A percentile compares a stretch with the other conserved stretches of the same genome.
phyloP scores from a whole-genome alignment of 768 basidiomycete species.

The Guyanaporus albipodus region DNA sequence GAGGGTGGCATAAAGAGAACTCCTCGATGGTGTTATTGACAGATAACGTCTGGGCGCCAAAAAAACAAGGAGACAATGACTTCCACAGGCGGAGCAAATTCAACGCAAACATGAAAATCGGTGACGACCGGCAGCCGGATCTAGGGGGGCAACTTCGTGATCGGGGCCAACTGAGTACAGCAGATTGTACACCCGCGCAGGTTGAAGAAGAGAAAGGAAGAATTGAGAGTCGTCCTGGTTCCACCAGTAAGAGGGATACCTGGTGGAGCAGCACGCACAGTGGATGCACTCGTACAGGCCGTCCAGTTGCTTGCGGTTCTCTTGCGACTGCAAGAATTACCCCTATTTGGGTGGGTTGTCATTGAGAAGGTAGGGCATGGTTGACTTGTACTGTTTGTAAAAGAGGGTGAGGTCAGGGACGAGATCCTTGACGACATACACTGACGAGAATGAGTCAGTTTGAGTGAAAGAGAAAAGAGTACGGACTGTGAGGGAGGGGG shows the following conservation, averaged over 20 bases:
- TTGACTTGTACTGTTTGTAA: slow-evolving; percentile 99
- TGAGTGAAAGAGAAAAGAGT: neutral
- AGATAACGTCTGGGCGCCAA: neutral
- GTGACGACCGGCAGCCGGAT: neutral
- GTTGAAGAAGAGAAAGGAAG: neutral
- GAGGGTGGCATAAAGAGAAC: neutral
- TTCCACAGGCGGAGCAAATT: no score
- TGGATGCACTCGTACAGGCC: slow-evolving; percentile 98
- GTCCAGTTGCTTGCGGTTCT: slow-evolving; percentile 92
- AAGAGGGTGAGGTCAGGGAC: slow-evolving; percentile 88
- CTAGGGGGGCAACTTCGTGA: neutral
- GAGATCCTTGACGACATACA: slow-evolving; percentile 99
- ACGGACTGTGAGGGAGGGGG: slow-evolving; percentile 93
- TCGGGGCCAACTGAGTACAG: neutral
- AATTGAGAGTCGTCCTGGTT: slow-evolving; percentile 84
- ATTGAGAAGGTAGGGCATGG: slow-evolving; percentile 94
- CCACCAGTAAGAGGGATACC: slow-evolving; percentile 99
- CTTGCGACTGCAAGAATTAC: slow-evolving; percentile 86
- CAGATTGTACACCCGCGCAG: neutral
- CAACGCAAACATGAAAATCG: neutral
- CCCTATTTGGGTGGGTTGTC: slow-evolving; percentile 81
- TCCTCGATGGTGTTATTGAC: neutral
- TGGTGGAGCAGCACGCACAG: slow-evolving; percentile 96
- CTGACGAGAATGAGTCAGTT: slow-evolving; percentile 36
- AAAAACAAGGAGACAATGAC: neutral